phyloP scores from a whole-genome alignment of 139 green algal species.

The Tetraselmis striata region DNA sequence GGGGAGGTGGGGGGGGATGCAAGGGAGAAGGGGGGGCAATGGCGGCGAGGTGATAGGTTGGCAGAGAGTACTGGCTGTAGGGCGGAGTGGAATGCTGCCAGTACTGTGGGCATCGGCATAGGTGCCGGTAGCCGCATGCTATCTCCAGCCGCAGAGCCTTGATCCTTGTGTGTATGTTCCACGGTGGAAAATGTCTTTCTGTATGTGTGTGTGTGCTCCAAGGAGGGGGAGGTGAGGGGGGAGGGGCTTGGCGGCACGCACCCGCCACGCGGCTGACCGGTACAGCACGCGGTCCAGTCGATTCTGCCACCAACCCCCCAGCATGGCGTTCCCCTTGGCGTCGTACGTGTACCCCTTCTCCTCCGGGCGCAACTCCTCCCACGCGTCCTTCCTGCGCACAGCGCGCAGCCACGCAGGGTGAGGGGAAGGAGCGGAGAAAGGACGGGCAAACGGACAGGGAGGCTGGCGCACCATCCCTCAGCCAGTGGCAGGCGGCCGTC shows the following conservation, averaged over 20 bases:
- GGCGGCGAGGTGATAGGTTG: too few relatives aligned
- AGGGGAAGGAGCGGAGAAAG: not conserved
- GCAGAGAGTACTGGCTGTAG: too few relatives aligned
- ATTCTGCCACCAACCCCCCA: not conserved
- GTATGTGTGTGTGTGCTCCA: too few relatives aligned
- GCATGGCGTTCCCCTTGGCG: not conserved
- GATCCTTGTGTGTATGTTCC: too few relatives aligned
- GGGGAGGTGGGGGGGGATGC: too few relatives aligned
- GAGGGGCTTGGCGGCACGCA: not conserved
- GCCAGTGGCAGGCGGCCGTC: not conserved
- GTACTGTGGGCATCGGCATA: not conserved
- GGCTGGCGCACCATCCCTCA: not conserved
- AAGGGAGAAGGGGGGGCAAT: too few relatives aligned
- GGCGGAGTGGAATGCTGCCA: not conserved
- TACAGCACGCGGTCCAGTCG: not conserved
- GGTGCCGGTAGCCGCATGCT: too few relatives aligned
- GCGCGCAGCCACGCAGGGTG: not conserved
- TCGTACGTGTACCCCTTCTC: slow-evolving; percentile 4
- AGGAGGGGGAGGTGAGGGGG: too few relatives aligned
- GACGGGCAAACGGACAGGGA: not conserved
- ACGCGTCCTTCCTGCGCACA: not conserved
- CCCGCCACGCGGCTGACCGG: not conserved
- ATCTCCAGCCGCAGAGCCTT: too few relatives aligned
- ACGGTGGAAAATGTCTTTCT: too few relatives aligned
- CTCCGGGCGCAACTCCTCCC: not conserved